A percentile compares a stretch with the other conserved stretches of the same genome.
Evolutionary conservation across 192 early-diverging fungal species (phyloP).

Genomic region (Coemansia biformis): DNA sequence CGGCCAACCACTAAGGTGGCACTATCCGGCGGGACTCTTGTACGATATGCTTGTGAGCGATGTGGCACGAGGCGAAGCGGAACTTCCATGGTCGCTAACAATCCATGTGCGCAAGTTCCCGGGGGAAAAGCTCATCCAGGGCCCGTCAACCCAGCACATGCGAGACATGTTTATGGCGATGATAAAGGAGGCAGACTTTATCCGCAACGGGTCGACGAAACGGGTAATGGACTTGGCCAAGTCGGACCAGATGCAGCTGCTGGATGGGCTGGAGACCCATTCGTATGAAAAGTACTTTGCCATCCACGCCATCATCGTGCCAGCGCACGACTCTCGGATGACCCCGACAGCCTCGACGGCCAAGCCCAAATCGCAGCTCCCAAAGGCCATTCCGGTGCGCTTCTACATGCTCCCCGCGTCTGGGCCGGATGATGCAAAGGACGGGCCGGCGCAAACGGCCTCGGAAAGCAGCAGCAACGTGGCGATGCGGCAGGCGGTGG

Average conservation of each 20-base stretch:
- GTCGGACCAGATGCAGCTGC: constrained; percentile 72
- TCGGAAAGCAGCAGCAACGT: too few species aligned
- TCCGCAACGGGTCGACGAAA: constrained; percentile 76
- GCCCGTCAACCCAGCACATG: constrained; percentile 53
- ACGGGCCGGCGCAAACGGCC: background rate
- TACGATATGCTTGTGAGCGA: constrained; percentile 58
- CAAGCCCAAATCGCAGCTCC: constrained; percentile 4
- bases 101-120: constrained; percentile 76
- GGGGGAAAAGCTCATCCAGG: constrained; percentile 53
- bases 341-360: constrained; percentile 1
- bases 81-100: constrained; percentile 72
- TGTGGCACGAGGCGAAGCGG: constrained; percentile 8
- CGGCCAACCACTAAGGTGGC: constrained; percentile 75
- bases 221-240: constrained; percentile 82
- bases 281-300: constrained; percentile 47
- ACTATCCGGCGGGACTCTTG: constrained; percentile 81
- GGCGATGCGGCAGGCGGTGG: background rate
- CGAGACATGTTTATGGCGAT: constrained; percentile 82
- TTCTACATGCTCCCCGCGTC: constrained; percentile 34
- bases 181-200: constrained; percentile 84
- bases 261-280: constrained; percentile 59
- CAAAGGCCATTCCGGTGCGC: constrained; percentile 34
- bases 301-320: constrained; percentile 30
- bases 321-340: constrained; percentile 1
- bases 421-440: constrained; percentile 9